These are phyloP conservation scores for Gomphus sp. DNA, from an alignment of 1,284 basidiomycete genomes.

Conservation along the genomic window DNA sequence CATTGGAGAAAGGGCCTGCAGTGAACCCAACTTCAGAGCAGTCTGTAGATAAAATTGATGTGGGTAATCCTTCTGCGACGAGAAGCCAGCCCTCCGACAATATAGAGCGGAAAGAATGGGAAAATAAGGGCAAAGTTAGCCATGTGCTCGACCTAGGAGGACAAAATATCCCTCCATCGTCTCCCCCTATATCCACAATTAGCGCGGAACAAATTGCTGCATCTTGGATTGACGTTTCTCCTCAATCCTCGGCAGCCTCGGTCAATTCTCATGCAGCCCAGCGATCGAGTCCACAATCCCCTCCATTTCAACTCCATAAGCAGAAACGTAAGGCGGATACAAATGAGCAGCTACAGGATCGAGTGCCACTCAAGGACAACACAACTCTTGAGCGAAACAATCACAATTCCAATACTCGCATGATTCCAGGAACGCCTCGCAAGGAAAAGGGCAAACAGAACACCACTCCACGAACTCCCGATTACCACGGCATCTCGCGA, in stretches of 20 bases:
- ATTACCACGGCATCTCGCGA: background rate
- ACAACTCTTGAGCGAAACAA: constrained; percentile 2
- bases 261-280: background rate
- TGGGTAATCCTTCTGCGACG: background rate
- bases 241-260: background rate
- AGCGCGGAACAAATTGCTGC: background rate
- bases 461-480: background rate
- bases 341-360: background rate
- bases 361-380: constrained; percentile 6
- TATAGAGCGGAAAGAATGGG: background rate
- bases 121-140: background rate
- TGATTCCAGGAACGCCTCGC: constrained; percentile 4
- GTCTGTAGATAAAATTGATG: background rate
- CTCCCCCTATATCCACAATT: background rate
- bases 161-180: background rate
- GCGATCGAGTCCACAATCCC: background rate
- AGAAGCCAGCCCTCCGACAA: background rate
- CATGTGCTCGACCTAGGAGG: background rate
- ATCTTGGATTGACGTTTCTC: background rate
- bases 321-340: constrained; percentile 1
- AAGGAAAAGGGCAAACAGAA: constrained; percentile 6
- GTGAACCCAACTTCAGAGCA: background rate
- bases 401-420: background rate
- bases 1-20: background rate
- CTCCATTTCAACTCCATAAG: background rate